Percentiles rank a stretch among this genome's conserved stretches.
Conservation (phyloP, 768 basidiomycete species). For the Phallus indusiatus region DNA sequence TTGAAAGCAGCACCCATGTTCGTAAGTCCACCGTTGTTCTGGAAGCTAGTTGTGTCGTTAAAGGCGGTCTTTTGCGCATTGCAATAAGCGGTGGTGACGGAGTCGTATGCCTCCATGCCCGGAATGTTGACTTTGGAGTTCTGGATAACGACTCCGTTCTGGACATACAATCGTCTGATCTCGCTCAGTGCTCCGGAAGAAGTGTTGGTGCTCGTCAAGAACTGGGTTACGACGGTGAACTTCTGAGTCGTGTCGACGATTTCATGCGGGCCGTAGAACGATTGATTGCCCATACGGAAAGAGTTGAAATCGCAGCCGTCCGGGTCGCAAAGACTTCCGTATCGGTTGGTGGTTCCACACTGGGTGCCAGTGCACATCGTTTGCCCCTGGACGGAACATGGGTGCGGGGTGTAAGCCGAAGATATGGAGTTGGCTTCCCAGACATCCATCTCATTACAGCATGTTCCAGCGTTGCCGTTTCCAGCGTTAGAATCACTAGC, state of each 20-base stretch:
- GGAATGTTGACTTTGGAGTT: slow-evolving; percentile 18
- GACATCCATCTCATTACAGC: slow-evolving; percentile 51
- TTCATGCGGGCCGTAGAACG: slow-evolving; percentile 31
- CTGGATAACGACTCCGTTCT: slow-evolving; percentile 13
- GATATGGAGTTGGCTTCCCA: slow-evolving; percentile 49
- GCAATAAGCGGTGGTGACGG: slow-evolving; percentile 42
- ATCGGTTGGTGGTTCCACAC: slow-evolving; percentile 29
- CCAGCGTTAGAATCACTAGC: slow-evolving; percentile 26
- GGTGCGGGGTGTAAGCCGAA: slow-evolving; percentile 40
- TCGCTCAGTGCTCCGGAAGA: slow-evolving; percentile 14
- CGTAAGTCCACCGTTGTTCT: slow-evolving; percentile 30
- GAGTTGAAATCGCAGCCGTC: slow-evolving; percentile 57
- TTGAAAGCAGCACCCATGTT: slow-evolving; percentile 25
- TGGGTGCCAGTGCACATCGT: slow-evolving; percentile 33
- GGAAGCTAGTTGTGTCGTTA: slow-evolving; percentile 35
- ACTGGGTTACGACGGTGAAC: slow-evolving; percentile 18
- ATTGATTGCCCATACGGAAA: slow-evolving; percentile 38
- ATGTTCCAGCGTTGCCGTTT: slow-evolving; percentile 20
- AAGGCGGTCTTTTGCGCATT: slow-evolving; percentile 34
- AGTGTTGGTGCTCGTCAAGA: slow-evolving; percentile 15
- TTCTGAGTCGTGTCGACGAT: slow-evolving; percentile 41
- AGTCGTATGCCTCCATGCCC: slow-evolving; percentile 32
- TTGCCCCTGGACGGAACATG: slow-evolving; percentile 32
- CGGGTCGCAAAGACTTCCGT: slow-evolving; percentile 38
- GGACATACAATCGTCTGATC: slow-evolving; percentile 14